These are phyloP conservation scores for Chrysochromulina tobinii DNA, from an alignment of 78 protist genomes.

Conservation along the genomic window DNA sequence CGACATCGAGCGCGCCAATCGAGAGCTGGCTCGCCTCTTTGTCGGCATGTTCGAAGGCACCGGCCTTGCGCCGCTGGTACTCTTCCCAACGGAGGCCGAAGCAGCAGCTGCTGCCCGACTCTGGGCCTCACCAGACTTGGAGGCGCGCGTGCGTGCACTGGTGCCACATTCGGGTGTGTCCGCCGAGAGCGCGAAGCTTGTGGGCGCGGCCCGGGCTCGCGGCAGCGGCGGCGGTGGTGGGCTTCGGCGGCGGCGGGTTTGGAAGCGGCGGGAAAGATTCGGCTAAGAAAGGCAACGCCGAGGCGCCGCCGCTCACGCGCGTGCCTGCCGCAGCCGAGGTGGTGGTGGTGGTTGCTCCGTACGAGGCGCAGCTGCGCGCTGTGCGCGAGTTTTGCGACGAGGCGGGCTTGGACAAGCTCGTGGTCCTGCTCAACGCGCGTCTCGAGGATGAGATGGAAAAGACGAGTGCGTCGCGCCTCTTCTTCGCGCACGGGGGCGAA, in stretches of 20 bases:
- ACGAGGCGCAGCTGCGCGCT: not conserved
- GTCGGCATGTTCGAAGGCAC: constrained; percentile 1
- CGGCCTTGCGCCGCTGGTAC: not conserved
- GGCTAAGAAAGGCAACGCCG: too few relatives aligned
- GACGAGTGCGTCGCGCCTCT: not conserved
- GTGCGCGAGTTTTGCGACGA: not conserved
- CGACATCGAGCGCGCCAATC: not conserved
- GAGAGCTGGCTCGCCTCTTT: not conserved
- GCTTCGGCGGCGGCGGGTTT: constrained; percentile 4
- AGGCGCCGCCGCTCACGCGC: not conserved
- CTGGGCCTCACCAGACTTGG: not conserved
- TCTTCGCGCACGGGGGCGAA: not conserved
- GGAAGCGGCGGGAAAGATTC: not conserved
- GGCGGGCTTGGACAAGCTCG: not conserved
- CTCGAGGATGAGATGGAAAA: not conserved
- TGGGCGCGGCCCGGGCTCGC: not conserved
- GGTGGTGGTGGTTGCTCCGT: not conserved
- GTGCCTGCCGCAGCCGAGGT: not conserved
- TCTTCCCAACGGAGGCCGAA: not conserved
- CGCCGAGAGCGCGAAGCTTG: not conserved
- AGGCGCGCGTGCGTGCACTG: not conserved
- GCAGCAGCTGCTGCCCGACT: not conserved
- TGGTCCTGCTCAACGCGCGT: not conserved
- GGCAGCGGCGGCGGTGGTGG: not conserved
- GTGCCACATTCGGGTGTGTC: not conserved